Percentiles rank a stretch among this genome's conserved stretches.
Evolutionary conservation across 192 early-diverging fungal genomes (phyloP).

Genomic region (Lobosporangium transversale): DNA sequence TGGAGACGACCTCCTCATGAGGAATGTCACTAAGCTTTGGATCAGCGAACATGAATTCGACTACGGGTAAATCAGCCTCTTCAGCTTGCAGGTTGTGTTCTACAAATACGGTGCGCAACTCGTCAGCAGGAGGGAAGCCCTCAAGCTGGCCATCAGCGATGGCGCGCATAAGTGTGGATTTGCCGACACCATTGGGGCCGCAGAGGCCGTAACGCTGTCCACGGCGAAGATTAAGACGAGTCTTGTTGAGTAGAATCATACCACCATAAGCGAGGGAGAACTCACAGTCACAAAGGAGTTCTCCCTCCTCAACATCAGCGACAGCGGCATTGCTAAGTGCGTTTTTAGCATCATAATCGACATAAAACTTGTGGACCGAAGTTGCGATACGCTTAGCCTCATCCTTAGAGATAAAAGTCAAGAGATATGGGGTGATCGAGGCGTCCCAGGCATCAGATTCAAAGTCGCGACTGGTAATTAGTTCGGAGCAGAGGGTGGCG

Average conservation of each 20-base stretch:
- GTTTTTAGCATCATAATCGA: conserved; percentile 60
- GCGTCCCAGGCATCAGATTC: conserved; percentile 73
- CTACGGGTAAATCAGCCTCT: conserved; percentile 74
- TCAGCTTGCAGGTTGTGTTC: conserved; percentile 80
- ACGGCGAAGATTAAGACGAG: conserved; percentile 69
- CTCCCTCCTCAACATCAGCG: conserved; percentile 63
- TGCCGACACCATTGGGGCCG: conserved; percentile 86
- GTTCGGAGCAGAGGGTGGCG: conserved; percentile 62
- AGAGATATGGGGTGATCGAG: conserved; percentile 64
- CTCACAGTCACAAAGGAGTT: conserved; percentile 75
- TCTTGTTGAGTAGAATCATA: conserved; percentile 82
- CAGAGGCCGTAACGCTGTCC: conserved; percentile 84
- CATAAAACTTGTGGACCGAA: conserved; percentile 45
- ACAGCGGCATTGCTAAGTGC: conserved; percentile 52
- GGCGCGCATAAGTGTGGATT: conserved; percentile 87
- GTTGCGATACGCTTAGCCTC: conserved; percentile 59
- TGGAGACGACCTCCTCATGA: conserved; percentile 55
- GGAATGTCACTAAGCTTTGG: conserved; percentile 65
- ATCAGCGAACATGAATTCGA: conserved; percentile 76
- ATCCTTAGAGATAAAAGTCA: conserved; percentile 65
- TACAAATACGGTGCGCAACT: conserved; percentile 83
- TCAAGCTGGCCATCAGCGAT: conserved; percentile 87
- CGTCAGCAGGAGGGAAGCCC: conserved; percentile 80
- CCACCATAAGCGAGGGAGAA: conserved; percentile 87
- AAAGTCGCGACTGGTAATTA: conserved; percentile 72